phyloP scores from a whole-genome alignment of 495 filamentous ascomycete species.

The Geopyxis carbonaria region DNA sequence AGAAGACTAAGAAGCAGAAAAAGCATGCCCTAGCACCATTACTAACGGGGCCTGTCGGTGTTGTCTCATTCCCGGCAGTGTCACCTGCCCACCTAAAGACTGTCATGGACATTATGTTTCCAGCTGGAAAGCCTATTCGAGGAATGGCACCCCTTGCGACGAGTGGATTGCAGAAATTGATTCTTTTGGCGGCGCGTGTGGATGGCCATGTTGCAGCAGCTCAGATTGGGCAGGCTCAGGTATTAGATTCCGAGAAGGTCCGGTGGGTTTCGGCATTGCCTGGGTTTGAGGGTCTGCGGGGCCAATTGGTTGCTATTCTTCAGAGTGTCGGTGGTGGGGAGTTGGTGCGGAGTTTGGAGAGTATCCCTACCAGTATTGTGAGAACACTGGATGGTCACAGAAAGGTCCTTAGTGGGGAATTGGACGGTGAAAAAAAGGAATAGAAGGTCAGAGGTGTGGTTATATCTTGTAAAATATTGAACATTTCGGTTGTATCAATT shows the following conservation, averaged over 20 bases:
- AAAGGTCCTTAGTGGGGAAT: conserved; percentile 16
- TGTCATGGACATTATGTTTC: conserved; percentile 65
- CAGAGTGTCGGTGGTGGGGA: conserved; percentile 22
- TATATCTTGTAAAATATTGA: conserved; percentile 1
- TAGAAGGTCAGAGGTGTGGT: not conserved
- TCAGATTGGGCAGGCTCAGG: conserved; percentile 41
- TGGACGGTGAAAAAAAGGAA: conserved; percentile 2
- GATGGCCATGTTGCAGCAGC: conserved; percentile 27
- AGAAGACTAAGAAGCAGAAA: conserved; percentile 36
- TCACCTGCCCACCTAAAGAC: conserved; percentile 66
- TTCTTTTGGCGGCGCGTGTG: conserved; percentile 70
- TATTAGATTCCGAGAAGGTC: conserved; percentile 63
- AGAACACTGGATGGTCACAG: conserved; percentile 22
- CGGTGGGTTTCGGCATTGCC: conserved; percentile 77
- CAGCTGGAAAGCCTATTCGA: conserved; percentile 58
- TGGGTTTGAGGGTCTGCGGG: conserved; percentile 64
- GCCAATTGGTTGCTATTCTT: conserved; percentile 42
- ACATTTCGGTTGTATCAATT: conserved; percentile 1
- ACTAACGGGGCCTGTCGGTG: conserved; percentile 59
- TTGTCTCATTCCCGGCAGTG: conserved; percentile 65
- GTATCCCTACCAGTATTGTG: conserved; percentile 12
- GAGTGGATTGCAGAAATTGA: conserved; percentile 64
- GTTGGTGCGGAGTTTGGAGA: conserved; percentile 15
- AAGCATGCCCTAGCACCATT: conserved; percentile 45
- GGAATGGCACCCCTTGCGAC: conserved; percentile 63